A percentile compares a stretch with the other conserved stretches of the same genome.
phyloP scores from a whole-genome alignment of 176 grass and related monocot species.

The Tuctoria greenei region DNA sequence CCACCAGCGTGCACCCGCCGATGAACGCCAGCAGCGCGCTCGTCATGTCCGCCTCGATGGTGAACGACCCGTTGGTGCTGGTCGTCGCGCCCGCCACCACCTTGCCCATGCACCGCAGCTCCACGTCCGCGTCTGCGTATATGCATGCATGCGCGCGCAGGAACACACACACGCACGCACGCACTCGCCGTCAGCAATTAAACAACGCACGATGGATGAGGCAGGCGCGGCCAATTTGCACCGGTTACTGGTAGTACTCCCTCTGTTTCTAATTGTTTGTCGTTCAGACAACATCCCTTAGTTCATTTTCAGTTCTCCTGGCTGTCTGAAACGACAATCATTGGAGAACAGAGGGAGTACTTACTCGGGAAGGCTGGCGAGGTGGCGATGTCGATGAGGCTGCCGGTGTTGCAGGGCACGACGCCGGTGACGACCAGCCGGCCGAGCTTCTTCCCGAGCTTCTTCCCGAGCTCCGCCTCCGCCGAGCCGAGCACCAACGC shows the following conservation, averaged over 20 bases:
- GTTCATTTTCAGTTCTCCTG: too few species aligned
- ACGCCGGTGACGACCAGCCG: slow-evolving; percentile 42
- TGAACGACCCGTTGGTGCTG: slow-evolving; percentile 49
- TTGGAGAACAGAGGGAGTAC: too few species aligned
- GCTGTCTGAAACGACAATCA: too few species aligned
- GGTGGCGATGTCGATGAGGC: slow-evolving; percentile 52
- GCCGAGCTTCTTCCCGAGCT: slow-evolving; percentile 30
- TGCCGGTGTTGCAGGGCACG: slow-evolving; percentile 58
- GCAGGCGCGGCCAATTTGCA: too few species aligned
- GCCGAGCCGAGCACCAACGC: slow-evolving; percentile 17
- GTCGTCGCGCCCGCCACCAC: slow-evolving; percentile 57
- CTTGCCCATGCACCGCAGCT: slow-evolving; percentile 46
- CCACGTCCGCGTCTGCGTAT: slow-evolving; percentile 48
- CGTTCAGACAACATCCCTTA: too few species aligned
- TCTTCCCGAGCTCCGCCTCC: slow-evolving; percentile 11
- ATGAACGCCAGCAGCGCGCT: slow-evolving; percentile 37
- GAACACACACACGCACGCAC: too few species aligned
- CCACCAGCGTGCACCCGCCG: slow-evolving; percentile 54
- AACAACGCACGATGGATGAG: too few species aligned
- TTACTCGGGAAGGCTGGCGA: slow-evolving; percentile 53
- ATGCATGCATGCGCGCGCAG: too few species aligned
- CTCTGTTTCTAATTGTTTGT: too few species aligned
- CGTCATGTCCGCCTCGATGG: slow-evolving; percentile 47
- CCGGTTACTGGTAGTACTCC: too few species aligned
- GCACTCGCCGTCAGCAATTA: background rate